Base-by-base conservation (phyloP, 2,329 filamentous ascomycete species). In the Oidium heveae region DNA sequence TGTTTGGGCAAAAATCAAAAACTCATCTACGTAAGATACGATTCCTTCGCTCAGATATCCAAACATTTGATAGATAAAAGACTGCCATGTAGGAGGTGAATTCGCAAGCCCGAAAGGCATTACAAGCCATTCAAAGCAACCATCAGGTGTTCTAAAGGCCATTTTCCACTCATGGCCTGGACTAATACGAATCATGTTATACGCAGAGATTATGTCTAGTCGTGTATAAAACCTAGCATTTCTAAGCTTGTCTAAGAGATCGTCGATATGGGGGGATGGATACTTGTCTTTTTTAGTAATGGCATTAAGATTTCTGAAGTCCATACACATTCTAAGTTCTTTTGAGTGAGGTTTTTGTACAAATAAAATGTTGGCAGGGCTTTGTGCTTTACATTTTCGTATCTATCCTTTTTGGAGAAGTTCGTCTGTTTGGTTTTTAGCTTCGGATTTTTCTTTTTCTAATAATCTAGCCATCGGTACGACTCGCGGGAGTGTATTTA, bases 201-300 rank as follows among this genome's bases (percentile, higher is more conserved):
- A 56, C 9, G 50, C 43, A 24, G 41, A n/a, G 9, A 39, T 24
- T 4, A 56, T 49, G 43, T 56, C 41, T 7, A 54, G 20, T 20
- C 37, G 34, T 15, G 39, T 54, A 54, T n/a, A 54, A 33, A 32
- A 44, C 28, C 44, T 54, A 12, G 52, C 52, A 18, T 24, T 24
- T 13, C 16, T 15, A 18, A 46, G 24, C 8, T 18, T 44, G 36
- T 43, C 52, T 44, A 46, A 24, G 15, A 46, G 12, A 24, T 54
- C 36, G 32, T 18, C 28, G n/a, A 54, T 43, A 15, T 52, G n/a
- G 13, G 52, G 55, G 12, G 51, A 16, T 12, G 47, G 52, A 20
- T 56, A 56, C 24, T 50, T 50, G 22, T 50, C 47, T 22, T 50
- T 50, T n/a, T 16, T 50, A 16, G 47, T 50, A 18, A 50, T 50